phyloP scores from a whole-genome alignment of 2,329 filamentous ascomycete genomes.

The Phyllachora maydis region DNA sequence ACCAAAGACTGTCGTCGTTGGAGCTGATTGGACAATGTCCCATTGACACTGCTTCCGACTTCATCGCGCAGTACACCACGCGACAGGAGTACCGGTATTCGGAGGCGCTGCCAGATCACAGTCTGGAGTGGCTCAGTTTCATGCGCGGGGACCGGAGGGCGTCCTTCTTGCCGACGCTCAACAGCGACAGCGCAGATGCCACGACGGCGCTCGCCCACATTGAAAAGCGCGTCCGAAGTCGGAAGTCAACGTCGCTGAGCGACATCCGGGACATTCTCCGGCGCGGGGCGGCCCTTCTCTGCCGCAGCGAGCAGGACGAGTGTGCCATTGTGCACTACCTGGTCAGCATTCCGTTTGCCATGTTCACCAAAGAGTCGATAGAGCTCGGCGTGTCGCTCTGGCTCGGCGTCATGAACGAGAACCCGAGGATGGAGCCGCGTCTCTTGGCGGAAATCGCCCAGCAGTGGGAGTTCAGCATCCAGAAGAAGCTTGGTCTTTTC shows the following conservation, averaged over 20 bases:
- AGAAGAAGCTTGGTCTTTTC: slow-evolving; percentile 64
- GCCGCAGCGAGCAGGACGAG: slow-evolving; percentile 54
- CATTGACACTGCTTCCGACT: slow-evolving; percentile 87
- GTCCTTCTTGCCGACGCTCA: slow-evolving; percentile 28
- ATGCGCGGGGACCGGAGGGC: slow-evolving; percentile 31
- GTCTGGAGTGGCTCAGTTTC: slow-evolving; percentile 41
- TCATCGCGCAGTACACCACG: slow-evolving; percentile 91
- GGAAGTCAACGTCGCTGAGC: slow-evolving; percentile 47
- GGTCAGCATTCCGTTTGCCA: slow-evolving; percentile 76
- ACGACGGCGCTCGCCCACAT: slow-evolving; percentile 51
- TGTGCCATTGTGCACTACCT: slow-evolving; percentile 68
- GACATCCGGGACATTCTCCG: slow-evolving; percentile 69
- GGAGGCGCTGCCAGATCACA: slow-evolving; percentile 50
- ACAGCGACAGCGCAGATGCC: slow-evolving; percentile 33
- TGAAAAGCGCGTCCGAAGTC: slow-evolving; percentile 46
- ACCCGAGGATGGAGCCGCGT: slow-evolving; percentile 68
- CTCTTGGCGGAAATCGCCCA: slow-evolving; percentile 74
- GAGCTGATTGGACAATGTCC: slow-evolving; percentile 51
- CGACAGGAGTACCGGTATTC: slow-evolving; percentile 88
- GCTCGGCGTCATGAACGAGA: slow-evolving; percentile 94
- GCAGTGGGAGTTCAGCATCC: slow-evolving; percentile 75
- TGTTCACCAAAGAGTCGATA: slow-evolving; percentile 90
- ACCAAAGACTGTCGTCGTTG: slow-evolving; percentile 69
- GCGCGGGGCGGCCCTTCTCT: slow-evolving; percentile 70
- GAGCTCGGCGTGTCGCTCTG: slow-evolving; percentile 90